Percentiles rank a stretch among this genome's conserved stretches.
phyloP scores from a whole-genome alignment of 2,329 filamentous ascomycete species.

The Lecanicillium sp. region DNA sequence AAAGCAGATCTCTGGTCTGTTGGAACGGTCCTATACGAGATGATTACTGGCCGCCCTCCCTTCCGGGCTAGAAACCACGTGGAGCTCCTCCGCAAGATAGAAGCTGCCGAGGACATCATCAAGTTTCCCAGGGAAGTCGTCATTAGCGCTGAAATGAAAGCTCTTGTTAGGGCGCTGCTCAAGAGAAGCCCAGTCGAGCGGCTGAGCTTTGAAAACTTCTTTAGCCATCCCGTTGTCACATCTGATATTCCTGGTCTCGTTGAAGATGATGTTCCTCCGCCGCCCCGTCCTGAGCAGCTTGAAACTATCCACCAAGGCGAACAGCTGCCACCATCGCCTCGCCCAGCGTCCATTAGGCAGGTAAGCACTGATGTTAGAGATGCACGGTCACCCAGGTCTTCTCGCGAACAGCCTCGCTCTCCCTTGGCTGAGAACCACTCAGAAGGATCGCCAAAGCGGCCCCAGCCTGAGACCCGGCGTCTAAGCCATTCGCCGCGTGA shows the following conservation, averaged over 20 bases:
- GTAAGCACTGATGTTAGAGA: conserved; percentile 29
- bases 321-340: conserved; percentile 17
- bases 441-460: conserved; percentile 20
- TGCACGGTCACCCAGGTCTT: conserved; percentile 25
- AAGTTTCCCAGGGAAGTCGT: conserved; percentile 67
- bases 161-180: conserved; percentile 68
- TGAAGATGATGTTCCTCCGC: conserved; percentile 59
- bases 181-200: conserved; percentile 82
- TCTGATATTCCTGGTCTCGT: conserved; percentile 72
- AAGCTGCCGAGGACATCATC: conserved; percentile 78
- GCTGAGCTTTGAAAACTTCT: conserved; percentile 80
- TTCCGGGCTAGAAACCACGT: conserved; percentile 93
- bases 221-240: conserved; percentile 63
- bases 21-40: conserved; percentile 90
- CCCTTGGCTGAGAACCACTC: conserved; percentile 36
- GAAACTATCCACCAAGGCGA: conserved; percentile 24
- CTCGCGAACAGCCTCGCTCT: conserved; percentile 32
- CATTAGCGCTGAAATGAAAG: conserved; percentile 69
- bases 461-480: conserved; percentile 20
- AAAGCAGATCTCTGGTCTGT: conserved; percentile 98
- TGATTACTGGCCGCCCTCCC: conserved; percentile 83
- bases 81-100: conserved; percentile 85
- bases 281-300: conserved; percentile 27
- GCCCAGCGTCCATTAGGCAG: conserved; percentile 22
- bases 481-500: conserved; percentile 37